Evolutionary conservation across 1,284 basidiomycete species (phyloP), one percentile per base, ranked within the genome.

Genomic region (Trametes versicolor): DNA sequence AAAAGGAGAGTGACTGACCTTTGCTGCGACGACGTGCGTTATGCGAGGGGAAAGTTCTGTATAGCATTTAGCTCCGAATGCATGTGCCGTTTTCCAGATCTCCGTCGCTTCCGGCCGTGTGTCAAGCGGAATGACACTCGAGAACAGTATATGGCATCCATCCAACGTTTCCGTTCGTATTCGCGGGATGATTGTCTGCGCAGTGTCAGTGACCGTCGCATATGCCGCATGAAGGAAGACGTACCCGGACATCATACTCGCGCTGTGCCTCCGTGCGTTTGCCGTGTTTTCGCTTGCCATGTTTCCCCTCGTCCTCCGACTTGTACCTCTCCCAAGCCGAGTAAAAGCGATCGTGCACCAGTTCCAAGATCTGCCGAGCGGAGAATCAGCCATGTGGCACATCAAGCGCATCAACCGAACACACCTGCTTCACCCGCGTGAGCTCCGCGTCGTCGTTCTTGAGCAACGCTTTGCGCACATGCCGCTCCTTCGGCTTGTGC

Each of bases 21-120:
- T 93, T 4, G 92, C 93, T 17, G 96, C 93, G 29, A 99, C 94
- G 39, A 99, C 90, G 73, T 99, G 97, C 0, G 97, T 99, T 21
- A 94, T 86, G 0, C 84, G 78, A n/a, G 79, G 77, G 2, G 83
- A 84, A 27, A 98, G 76, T 60, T 93, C 88, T 19, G 85, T 87
- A 43, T 89, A 85, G 76, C 94, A 96, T 45, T 80, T 81, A 0
- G 97, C 97, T 19, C 97, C 97, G 73, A 98, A 99, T 76, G 93
- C 90, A 54, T 87, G 83, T 5, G 97, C 95, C 71, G 92, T 85
- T 64, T 87, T 85, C 97, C 97, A 99, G 57, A 96, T 88, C 70
- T 97, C 94, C 17, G 93, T 92, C 10, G 86, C 82, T 74, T 96
- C 91, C 32, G 94, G 91, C 65, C 82, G 81, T 9, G 87, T 88